Percentiles rank a stretch among this genome's conserved stretches.
These are phyloP conservation scores for Boletales sp. DNA, from an alignment of 768 basidiomycete species.

Conservation along the genomic window DNA sequence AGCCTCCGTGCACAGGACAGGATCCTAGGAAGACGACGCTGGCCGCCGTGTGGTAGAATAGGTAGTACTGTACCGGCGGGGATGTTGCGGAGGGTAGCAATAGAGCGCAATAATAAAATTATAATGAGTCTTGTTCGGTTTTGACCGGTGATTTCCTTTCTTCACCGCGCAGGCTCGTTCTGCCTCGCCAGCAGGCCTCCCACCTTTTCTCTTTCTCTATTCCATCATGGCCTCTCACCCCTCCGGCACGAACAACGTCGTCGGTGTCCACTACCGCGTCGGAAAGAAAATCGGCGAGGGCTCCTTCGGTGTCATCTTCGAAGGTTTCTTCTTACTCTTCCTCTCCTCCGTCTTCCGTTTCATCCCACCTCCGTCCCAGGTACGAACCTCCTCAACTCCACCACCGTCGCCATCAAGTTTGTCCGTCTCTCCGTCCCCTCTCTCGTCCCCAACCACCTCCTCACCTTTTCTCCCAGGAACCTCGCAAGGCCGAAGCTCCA, in stretches of 20 bases:
- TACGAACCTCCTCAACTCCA: slow-evolving; percentile 95
- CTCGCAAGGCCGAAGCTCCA: slow-evolving; percentile 92
- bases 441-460: not conserved
- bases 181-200: slow-evolving; percentile 23
- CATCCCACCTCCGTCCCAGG: slow-evolving; percentile 44
- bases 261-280: slow-evolving; percentile 96
- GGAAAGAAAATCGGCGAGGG: slow-evolving; percentile 99
- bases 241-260: slow-evolving; percentile 68
- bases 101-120: not conserved
- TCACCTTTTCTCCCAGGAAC: slow-evolving; percentile 53
- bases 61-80: too few species aligned
- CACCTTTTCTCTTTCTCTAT: not conserved
- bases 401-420: slow-evolving; percentile 99
- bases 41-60: too few species aligned
- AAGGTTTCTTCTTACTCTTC: slow-evolving; percentile 52
- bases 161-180: slow-evolving; percentile 27
- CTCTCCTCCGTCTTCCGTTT: not conserved
- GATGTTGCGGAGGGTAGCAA: slow-evolving; percentile 15
- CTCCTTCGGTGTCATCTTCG: slow-evolving; percentile 94
- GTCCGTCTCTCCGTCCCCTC: slow-evolving; percentile 51
- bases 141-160: slow-evolving; percentile 31
- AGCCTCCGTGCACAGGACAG: too few species aligned
- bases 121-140: slow-evolving; percentile 20
- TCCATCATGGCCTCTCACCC: slow-evolving; percentile 45
- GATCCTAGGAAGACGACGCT: too few species aligned